Evolutionary conservation across 352 stramenopile species (phyloP).

Genomic region (Globisporangium alternatum): DNA sequence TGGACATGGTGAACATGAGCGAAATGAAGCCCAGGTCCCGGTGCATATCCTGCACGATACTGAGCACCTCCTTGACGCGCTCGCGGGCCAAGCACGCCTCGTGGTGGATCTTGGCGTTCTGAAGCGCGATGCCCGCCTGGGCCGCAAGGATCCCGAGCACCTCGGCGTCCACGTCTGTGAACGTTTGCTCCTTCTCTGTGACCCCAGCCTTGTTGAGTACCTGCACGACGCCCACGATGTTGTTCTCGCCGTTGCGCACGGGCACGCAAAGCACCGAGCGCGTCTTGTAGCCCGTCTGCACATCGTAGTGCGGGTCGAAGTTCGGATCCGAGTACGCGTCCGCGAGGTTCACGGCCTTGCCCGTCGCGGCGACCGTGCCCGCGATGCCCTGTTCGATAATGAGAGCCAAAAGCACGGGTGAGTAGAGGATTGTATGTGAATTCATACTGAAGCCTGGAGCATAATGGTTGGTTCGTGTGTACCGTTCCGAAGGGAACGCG

Average conservation of each 20-base stretch:
- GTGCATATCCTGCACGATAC: slow-evolving; percentile 91
- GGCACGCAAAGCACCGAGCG: slow-evolving; percentile 91
- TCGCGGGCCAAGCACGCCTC: slow-evolving; percentile 49
- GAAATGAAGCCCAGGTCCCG: slow-evolving; percentile 87
- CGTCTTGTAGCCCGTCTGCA: slow-evolving; percentile 91
- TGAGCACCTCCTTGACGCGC: slow-evolving; percentile 76
- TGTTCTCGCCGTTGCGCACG: slow-evolving; percentile 70
- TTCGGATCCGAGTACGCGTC: slow-evolving; percentile 92
- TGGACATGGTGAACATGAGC: slow-evolving; percentile 91
- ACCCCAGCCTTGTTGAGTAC: slow-evolving; percentile 82
- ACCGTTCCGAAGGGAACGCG: slow-evolving; percentile 79
- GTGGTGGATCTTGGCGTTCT: slow-evolving; percentile 81
- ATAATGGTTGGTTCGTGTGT: background rate
- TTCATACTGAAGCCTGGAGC: too few relatives aligned
- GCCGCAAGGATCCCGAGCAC: slow-evolving; percentile 82
- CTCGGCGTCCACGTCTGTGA: slow-evolving; percentile 87
- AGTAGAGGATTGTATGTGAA: background rate
- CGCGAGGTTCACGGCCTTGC: slow-evolving; percentile 84
- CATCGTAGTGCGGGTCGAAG: slow-evolving; percentile 92
- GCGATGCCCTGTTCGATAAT: slow-evolving; percentile 69
- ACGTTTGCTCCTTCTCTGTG: slow-evolving; percentile 60
- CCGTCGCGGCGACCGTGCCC: slow-evolving; percentile 79
- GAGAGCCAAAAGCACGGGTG: background rate
- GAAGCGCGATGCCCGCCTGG: slow-evolving; percentile 82
- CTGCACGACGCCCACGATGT: slow-evolving; percentile 88